These are phyloP conservation scores for Aspergillus biplanus DNA, from an alignment of 495 filamentous ascomycete genomes.

Conservation along the genomic window DNA sequence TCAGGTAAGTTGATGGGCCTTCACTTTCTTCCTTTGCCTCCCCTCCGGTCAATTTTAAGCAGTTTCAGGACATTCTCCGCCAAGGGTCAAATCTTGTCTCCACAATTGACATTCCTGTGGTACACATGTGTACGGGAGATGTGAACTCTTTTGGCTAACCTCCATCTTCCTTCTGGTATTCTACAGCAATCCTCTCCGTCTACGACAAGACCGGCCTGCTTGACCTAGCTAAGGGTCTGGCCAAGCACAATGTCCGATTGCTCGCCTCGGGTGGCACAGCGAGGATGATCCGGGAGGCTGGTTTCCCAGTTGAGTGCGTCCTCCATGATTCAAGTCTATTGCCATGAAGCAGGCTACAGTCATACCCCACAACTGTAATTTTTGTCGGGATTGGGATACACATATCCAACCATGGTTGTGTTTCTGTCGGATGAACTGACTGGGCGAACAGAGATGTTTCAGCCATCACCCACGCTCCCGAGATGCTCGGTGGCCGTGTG, in stretches of 20 bases:
- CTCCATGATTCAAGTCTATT: slow-evolving; percentile 6
- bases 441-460: slow-evolving; percentile 77
- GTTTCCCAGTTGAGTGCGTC: slow-evolving; percentile 87
- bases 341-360: slow-evolving; percentile 2
- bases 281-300: slow-evolving; percentile 92
- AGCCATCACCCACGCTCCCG: slow-evolving; percentile 96
- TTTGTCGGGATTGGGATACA: background rate
- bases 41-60: slow-evolving; percentile 13
- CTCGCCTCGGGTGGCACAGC: slow-evolving; percentile 93
- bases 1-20: slow-evolving; percentile 40
- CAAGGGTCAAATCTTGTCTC: slow-evolving; percentile 20
- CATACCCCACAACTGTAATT: background rate
- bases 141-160: slow-evolving; percentile 17
- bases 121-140: slow-evolving; percentile 7
- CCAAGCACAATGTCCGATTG: slow-evolving; percentile 87
- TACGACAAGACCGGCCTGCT: slow-evolving; percentile 98
- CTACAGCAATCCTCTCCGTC: slow-evolving; percentile 90
- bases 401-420: background rate
- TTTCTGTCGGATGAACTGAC: slow-evolving; percentile 10
- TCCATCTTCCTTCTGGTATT: background rate
- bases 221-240: slow-evolving; percentile 92
- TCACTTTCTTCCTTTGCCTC: slow-evolving; percentile 2
- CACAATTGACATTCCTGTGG: slow-evolving; percentile 23
- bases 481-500: slow-evolving; percentile 94
- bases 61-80: slow-evolving; percentile 13